Percentiles rank a stretch among this genome's conserved stretches.
Conservation (phyloP, 331 rosid genomes). For the Dryas integrifolia region DNA sequence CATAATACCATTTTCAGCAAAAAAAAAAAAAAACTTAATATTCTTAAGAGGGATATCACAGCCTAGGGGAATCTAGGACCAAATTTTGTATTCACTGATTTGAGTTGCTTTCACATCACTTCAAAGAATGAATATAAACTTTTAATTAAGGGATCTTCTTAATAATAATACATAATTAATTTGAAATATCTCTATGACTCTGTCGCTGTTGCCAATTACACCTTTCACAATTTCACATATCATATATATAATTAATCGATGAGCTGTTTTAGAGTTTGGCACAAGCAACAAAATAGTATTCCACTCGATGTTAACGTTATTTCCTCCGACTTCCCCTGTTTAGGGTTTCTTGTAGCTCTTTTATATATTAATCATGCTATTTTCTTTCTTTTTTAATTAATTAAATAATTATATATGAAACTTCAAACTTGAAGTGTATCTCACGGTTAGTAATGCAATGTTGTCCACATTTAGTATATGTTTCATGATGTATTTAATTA, state of each 20-base stretch:
- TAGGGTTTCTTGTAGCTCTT: not conserved
- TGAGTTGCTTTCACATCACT: not conserved
- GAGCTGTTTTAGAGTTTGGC: not conserved
- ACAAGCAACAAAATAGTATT: constrained; percentile 3
- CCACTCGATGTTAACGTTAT: not conserved
- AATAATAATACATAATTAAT: too few species aligned
- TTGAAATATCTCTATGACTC: too few species aligned
- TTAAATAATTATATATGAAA: too few species aligned
- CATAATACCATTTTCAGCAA: too few species aligned
- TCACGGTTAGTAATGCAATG: too few species aligned
- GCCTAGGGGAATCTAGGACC: not conserved
- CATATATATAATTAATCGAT: not conserved
- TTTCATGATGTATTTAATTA: too few species aligned
- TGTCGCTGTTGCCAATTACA: too few species aligned
- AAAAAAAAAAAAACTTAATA: too few species aligned
- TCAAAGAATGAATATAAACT: not conserved
- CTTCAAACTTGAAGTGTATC: too few species aligned
- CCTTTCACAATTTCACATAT: too few species aligned
- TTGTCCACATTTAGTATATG: too few species aligned
- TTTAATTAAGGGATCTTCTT: not conserved
- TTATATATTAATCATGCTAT: not conserved
- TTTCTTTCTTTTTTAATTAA: not conserved
- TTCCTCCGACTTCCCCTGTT: not conserved
- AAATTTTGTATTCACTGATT: not conserved
- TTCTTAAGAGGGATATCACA: too few species aligned